Evolutionary conservation across 495 filamentous ascomycete species (phyloP), one percentile per base, ranked within the genome.

Genomic region (Hypoxylon fuscum): DNA sequence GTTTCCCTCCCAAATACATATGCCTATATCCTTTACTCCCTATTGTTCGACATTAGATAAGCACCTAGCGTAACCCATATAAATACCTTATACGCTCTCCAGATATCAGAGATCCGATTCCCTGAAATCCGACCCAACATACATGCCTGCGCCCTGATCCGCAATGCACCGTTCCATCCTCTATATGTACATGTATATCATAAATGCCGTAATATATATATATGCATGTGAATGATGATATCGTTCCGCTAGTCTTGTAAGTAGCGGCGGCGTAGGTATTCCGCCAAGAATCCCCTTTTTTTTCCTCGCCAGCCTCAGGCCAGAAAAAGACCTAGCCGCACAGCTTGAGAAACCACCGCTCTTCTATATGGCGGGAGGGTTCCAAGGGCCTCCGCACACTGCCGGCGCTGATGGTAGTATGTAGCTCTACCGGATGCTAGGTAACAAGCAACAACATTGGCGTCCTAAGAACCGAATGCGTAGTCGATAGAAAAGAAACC

Each of bases 161-260:
- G 23, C 29, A 6, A 54, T 61, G 49, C n/a, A n/a, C 50, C 32
- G 35, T 53, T 49, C 27, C 46, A 35, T 31, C 22, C 14, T 50
- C 8, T 53, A 32, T 50, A 55, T 62, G 38, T 60, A 56, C 51
- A 66, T 43, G 47, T 52, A 47, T 11, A 42, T 57, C 55, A 27
- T 59, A 48, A 53, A 59, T 49, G 49, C 55, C 48, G 37, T 59
- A 50, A 49, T 46, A 53, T 45, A 22, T 60, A 46, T 49, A 52
- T 37, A 35, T 51, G 54, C 42, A 55, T 31, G 37, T 18, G 29
- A 55, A 46, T 44, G 31, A 41, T 6, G 41, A 49, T 17, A 27
- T 44, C 14, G 14, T 7, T 8, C 27, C 31, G 15, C 43, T 12
- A 41, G 5, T 27, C 14, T 27, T 14, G 12, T 27, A 22, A 27